phyloP scores from a whole-genome alignment of 768 basidiomycete species.

The Neoboletus magnificus region DNA sequence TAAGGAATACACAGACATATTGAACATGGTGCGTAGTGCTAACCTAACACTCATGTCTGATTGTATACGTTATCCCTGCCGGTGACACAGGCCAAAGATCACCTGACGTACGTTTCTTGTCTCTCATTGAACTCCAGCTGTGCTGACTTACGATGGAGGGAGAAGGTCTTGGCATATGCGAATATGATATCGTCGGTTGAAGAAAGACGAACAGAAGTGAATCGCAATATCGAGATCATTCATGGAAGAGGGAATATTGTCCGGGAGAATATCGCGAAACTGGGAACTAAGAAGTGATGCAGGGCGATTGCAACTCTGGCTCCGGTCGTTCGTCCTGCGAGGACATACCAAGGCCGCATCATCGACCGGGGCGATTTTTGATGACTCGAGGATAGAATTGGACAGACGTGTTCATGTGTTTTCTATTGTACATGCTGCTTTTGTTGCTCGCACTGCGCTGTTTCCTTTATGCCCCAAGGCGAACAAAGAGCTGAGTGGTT shows the following conservation, averaged over 20 bases:
- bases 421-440: background rate
- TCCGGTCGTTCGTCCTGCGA: background rate
- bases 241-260: conserved; percentile 17
- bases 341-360: background rate
- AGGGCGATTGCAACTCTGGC: background rate
- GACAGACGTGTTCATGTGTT: background rate
- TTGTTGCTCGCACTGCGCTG: background rate
- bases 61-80: background rate
- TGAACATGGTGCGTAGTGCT: conserved; percentile 20
- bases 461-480: background rate
- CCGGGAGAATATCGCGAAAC: conserved; percentile 20
- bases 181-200: conserved; percentile 21
- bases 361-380: background rate
- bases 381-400: background rate
- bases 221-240: conserved; percentile 16
- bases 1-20: conserved; percentile 14
- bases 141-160: conserved; percentile 16
- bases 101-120: conserved; percentile 20
- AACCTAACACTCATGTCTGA: background rate
- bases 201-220: conserved; percentile 19
- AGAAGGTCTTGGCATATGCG: conserved; percentile 18
- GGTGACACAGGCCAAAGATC: conserved; percentile 26
- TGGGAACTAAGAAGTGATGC: conserved; percentile 15
- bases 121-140: background rate
- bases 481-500: background rate